These are phyloP conservation scores for Lomentospora prolificans DNA, from an alignment of 2,329 filamentous ascomycete species.

Conservation along the genomic window DNA sequence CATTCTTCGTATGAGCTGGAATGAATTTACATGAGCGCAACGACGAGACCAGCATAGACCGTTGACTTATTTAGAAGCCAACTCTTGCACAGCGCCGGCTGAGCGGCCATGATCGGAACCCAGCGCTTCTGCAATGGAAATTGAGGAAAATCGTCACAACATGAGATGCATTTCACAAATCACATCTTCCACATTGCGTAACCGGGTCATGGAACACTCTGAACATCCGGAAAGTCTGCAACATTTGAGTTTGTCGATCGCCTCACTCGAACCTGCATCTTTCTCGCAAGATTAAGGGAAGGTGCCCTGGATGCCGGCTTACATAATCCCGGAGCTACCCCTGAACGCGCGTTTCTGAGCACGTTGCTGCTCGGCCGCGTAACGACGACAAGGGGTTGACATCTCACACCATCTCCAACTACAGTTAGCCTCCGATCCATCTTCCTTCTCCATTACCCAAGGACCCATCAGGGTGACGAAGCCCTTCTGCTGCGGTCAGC, in stretches of 20 bases:
- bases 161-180: background rate
- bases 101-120: background rate
- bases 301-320: background rate
- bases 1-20: background rate
- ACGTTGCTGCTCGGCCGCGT: background rate
- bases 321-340: background rate
- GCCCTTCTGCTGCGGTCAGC: background rate
- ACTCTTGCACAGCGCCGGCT: background rate
- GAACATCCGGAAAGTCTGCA: background rate
- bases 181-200: background rate
- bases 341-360: background rate
- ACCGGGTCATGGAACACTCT: background rate
- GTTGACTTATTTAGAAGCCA: background rate
- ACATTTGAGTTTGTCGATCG: background rate
- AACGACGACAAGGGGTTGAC: background rate
- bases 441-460: slow-evolving; percentile 7
- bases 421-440: background rate
- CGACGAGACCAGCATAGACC: background rate
- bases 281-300: background rate
- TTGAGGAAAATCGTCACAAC: background rate
- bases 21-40: background rate
- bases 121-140: background rate
- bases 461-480: background rate
- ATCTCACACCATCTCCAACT: background rate
- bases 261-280: background rate